Percentiles rank a stretch among this genome's conserved stretches.
phyloP scores from a whole-genome alignment of 352 stramenopile species.

The Pythium phragmiticola region DNA sequence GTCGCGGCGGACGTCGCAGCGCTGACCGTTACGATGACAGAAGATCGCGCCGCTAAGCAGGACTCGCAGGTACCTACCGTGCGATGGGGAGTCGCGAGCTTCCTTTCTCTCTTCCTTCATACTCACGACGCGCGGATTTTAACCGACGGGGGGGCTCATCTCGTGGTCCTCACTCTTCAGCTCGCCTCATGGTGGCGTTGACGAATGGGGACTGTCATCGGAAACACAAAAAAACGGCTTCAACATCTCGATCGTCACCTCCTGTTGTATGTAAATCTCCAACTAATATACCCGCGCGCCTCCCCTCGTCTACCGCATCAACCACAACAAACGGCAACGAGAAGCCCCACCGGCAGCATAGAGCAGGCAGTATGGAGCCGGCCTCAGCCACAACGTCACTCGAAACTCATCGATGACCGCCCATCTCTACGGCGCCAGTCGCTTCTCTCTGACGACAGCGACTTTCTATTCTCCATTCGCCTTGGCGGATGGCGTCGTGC shows the following conservation, averaged over 20 bases:
- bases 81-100: not conserved
- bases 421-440: not conserved
- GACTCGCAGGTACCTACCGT: not conserved
- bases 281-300: conserved; percentile 29
- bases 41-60: conserved; percentile 31
- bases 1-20: conserved; percentile 33
- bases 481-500: conserved; percentile 4
- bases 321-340: conserved; percentile 19
- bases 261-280: conserved; percentile 30
- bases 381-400: not conserved
- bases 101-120: not conserved
- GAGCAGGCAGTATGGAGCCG: not conserved
- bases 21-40: conserved; percentile 42
- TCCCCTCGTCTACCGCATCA: conserved; percentile 26
- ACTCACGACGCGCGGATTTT: not conserved
- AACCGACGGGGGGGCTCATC: not conserved
- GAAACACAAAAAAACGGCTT: conserved; percentile 15
- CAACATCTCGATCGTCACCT: conserved; percentile 15
- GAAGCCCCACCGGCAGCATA: conserved; percentile 4
- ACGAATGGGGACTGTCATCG: conserved; percentile 16
- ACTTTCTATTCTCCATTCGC: conserved; percentile 12
- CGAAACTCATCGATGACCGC: not conserved
- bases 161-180: not conserved
- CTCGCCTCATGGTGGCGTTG: not conserved
- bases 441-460: conserved; percentile 6